Evolutionary conservation across 2,329 filamentous ascomycete species (phyloP).

Genomic region (Botryotinia narcissicola): DNA sequence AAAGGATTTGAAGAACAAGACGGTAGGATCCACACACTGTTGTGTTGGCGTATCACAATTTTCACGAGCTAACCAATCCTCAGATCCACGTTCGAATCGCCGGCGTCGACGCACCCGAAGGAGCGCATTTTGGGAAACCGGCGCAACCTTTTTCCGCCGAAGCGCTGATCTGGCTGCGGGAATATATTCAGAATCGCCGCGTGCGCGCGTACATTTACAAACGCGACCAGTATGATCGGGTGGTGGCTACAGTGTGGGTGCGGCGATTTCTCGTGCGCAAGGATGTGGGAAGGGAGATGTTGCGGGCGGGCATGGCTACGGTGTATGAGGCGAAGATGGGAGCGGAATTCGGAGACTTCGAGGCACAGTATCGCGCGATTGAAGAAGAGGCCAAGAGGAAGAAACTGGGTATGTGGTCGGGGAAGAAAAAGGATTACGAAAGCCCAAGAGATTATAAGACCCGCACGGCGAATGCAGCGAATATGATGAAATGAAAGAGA

Average conservation of each 20-base stretch:
- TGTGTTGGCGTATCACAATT: not conserved
- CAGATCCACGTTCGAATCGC: slow-evolving; percentile 87
- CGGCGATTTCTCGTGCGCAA: slow-evolving; percentile 62
- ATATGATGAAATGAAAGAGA: slow-evolving; percentile 33
- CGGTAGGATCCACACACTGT: slow-evolving; percentile 52
- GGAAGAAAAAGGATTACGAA: slow-evolving; percentile 63
- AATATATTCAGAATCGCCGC: slow-evolving; percentile 66
- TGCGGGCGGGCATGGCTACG: slow-evolving; percentile 79
- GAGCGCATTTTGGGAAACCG: slow-evolving; percentile 85
- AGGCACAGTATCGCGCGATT: slow-evolving; percentile 61
- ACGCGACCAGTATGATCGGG: slow-evolving; percentile 86
- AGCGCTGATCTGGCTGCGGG: slow-evolving; percentile 75
- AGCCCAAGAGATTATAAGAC: slow-evolving; percentile 87
- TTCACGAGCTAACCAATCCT: not conserved
- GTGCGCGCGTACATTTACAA: slow-evolving; percentile 82
- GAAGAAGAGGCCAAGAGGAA: slow-evolving; percentile 65
- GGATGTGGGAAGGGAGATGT: slow-evolving; percentile 88
- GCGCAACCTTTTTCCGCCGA: slow-evolving; percentile 82
- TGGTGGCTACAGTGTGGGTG: slow-evolving; percentile 82
- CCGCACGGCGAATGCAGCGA: slow-evolving; percentile 41
- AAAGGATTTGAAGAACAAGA: slow-evolving; percentile 70
- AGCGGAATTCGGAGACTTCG: slow-evolving; percentile 75
- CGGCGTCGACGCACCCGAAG: slow-evolving; percentile 89
- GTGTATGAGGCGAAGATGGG: slow-evolving; percentile 92
- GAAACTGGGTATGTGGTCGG: slow-evolving; percentile 73